These are phyloP conservation scores for Candida patagonica DNA, from an alignment of 805 yeast species.

Conservation along the genomic window DNA sequence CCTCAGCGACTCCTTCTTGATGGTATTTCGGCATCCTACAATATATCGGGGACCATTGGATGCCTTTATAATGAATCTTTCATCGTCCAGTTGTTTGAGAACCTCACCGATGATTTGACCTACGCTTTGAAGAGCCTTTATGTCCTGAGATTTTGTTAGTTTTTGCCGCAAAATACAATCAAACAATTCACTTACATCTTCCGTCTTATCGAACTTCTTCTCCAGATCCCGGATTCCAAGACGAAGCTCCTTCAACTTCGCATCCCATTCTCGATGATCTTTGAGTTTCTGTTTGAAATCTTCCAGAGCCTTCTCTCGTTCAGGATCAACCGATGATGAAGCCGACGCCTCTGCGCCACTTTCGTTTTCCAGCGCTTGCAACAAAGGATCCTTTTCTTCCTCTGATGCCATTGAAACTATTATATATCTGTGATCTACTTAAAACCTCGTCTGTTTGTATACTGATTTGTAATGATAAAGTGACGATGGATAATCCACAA, in stretches of 20 bases:
- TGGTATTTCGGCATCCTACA: slow-evolving; percentile 93
- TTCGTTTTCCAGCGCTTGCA: slow-evolving; percentile 25
- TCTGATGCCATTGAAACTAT: too few relatives aligned
- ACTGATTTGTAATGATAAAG: too few relatives aligned
- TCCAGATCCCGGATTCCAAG: slow-evolving; percentile 76
- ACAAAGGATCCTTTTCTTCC: slow-evolving; percentile 24
- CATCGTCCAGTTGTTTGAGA: slow-evolving; percentile 88
- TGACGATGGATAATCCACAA: too few relatives aligned
- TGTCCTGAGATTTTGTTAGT: slow-evolving; percentile 40
- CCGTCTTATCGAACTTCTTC: slow-evolving; percentile 81
- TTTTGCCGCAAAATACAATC: not conserved
- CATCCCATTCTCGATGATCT: slow-evolving; percentile 93
- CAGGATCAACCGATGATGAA: slow-evolving; percentile 45
- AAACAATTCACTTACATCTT: slow-evolving; percentile 37
- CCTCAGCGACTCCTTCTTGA: slow-evolving; percentile 69
- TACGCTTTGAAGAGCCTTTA: slow-evolving; percentile 91
- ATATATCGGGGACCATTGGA: slow-evolving; percentile 96
- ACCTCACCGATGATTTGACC: slow-evolving; percentile 98
- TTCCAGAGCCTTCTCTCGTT: slow-evolving; percentile 65
- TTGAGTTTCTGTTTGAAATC: slow-evolving; percentile 76
- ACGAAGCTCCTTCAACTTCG: slow-evolving; percentile 76
- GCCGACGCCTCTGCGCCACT: slow-evolving; percentile 20
- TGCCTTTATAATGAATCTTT: slow-evolving; percentile 88
- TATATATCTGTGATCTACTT: too few relatives aligned
- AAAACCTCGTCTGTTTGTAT: too few relatives aligned